Base-by-base conservation (phyloP, 169 alveolate genomes). In the Eimeria zaria region DNA sequence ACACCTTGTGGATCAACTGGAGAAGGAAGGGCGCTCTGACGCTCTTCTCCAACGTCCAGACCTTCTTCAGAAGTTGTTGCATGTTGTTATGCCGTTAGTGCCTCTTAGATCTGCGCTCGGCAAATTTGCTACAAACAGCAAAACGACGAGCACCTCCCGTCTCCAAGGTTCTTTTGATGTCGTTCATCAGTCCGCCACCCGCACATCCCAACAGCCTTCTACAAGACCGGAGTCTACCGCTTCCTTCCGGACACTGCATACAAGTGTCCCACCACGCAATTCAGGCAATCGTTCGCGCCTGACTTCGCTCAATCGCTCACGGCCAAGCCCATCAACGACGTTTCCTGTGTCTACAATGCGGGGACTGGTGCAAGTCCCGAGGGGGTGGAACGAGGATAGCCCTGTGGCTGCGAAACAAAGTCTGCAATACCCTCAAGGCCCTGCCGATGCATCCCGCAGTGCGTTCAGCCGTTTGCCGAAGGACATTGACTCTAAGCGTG, bases 1-100 rank as follows among this genome's bases (percentile, higher is more conserved):
- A 44, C 94, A 87, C 64, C 94, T 87, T 46, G 81, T 87, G 46
- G 94, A 87, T 46, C 83, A 87, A 64, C 62, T 87, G 48, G 94
- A 87, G 51, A 48, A 18, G 62, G 84, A 87, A 12, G 83, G 83
- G 67, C 81, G 36, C 24, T 36, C 94, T 22, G 83, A 87, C 12
- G 83, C 46, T 33, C 81, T 87, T 44, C 83, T 64, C 9, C 94
- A 87, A n/a, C 81, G 71, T 41, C 84, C 94, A 33, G 94, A 62
- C 6, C 53, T 64, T 16, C 94, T 41, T 41, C 94, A 87, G 67
- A 60, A 87, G 64, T 18, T 87, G 83, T n/a, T 87, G 62, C 80
- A 64, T 30, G 83, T 74, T 16, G 18, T 87, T 36, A 87, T 60
- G 94, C 83, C 94, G 16, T 36, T 87, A 27, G 24, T 87, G 0